Percentiles rank a stretch among this genome's conserved stretches.
These are phyloP conservation scores for Colletotrichum tropicale DNA, from an alignment of 2,329 filamentous ascomycete genomes.

Conservation along the genomic window DNA sequence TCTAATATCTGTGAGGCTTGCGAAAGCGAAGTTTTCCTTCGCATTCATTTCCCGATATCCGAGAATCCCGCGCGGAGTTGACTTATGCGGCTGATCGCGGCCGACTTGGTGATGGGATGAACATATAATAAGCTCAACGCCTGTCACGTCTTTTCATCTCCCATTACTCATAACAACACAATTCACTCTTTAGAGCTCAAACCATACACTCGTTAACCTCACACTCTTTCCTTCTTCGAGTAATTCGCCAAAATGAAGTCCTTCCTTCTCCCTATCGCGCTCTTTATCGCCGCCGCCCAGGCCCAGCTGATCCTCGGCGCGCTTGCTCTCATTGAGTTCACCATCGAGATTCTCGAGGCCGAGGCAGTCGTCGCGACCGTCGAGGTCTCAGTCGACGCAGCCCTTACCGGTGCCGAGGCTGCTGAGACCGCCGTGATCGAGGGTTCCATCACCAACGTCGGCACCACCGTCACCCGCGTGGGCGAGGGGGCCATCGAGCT, in stretches of 20 bases:
- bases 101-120: not conserved
- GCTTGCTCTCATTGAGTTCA: not conserved
- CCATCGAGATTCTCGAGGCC: not conserved
- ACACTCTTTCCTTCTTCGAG: accelerated
- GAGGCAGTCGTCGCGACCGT: not conserved
- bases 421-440: not conserved
- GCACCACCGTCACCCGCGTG: not conserved
- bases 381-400: not conserved
- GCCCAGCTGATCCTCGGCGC: not conserved
- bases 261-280: not conserved
- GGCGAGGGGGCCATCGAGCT: not conserved
- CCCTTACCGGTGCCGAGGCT: not conserved
- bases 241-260: not conserved
- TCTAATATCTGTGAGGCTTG: not conserved
- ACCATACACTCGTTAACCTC: not conserved
- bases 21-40: not conserved
- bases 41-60: not conserved
- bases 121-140: not conserved
- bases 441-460: not conserved
- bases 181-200: not conserved
- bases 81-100: accelerated
- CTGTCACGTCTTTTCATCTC: not conserved
- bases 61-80: not conserved
- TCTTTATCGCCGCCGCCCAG: not conserved
- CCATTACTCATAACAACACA: not conserved